Base-by-base conservation (phyloP, 2,329 filamentous ascomycete genomes). In the Camillea tinctor region DNA sequence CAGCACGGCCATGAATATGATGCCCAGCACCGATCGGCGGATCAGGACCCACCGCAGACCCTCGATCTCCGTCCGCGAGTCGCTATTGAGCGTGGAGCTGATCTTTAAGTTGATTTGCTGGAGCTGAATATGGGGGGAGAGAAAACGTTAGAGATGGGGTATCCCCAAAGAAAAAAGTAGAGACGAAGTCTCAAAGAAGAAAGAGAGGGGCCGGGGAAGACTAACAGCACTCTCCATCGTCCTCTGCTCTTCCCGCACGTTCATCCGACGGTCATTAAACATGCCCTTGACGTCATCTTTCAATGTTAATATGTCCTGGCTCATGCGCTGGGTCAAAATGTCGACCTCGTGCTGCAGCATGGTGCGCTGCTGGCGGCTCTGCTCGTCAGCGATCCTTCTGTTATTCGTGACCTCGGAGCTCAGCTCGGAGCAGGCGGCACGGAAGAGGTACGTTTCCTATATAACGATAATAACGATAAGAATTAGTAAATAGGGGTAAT, bases 71-170 rank as follows among this genome's bases (percentile, higher is more conserved):
- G 91, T 94, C 73, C 94, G 93, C 53, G 90, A 88, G 74, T 98
- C 95, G 63, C 92, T 95, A 74, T 92, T 96, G 50, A 99, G 83
- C 49, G 86, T 84, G 30, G 97, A 92, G 21, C 91, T 96, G 74
- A 99, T 98, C 74, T 96, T 95, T 77, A 98, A 97, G 76, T 94
- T 96, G 67, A 98, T 84, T 78, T 97, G 90, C 81, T 97, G 93
- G 64, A 97, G 93, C 83, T 92, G 69, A n/a, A 44, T 44, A n/a
- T 11, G 26, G 9, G 9, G 36, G n/a, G 22, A 21, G 11, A 23
- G 4, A 2, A 59, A n/a, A 44, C 20, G 50, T 53, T 56, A 63
- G 60, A 44, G 3, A 54, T 5, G 11, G 26, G 13, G 36, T 44
- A n/a, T 9, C 36, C 26, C 2, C 17, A 6, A 44, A n/a, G 36